phyloP scores from a whole-genome alignment of 1,284 basidiomycete species.

The Sanguinoderma infundibulare region DNA sequence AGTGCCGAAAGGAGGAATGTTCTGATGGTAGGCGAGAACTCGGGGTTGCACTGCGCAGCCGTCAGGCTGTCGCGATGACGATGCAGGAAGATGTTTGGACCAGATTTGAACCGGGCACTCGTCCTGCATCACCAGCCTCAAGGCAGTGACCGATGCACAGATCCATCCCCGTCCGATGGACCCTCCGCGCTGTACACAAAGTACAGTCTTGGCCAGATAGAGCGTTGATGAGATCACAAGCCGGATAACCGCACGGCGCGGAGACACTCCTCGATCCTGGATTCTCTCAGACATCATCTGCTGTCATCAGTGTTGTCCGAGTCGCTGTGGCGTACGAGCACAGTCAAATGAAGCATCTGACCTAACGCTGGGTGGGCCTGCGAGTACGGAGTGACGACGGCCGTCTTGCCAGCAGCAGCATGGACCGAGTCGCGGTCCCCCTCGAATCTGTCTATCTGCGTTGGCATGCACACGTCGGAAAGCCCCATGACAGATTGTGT shows the following conservation, averaged over 20 bases:
- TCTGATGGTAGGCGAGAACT: slow-evolving; percentile 15
- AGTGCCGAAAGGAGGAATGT: slow-evolving; percentile 17
- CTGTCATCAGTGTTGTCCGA: too few species aligned
- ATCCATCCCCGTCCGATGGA: not conserved
- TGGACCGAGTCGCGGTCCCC: too few species aligned
- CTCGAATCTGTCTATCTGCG: too few species aligned
- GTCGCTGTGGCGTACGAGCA: not conserved
- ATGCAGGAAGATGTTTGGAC: slow-evolving; percentile 8
- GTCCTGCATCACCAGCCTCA: not conserved
- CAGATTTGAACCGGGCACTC: too few species aligned
- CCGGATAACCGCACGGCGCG: slow-evolving; percentile 1
- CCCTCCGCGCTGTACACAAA: too few species aligned
- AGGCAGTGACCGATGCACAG: not conserved
- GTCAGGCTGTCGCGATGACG: slow-evolving; percentile 26
- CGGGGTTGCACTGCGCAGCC: slow-evolving; percentile 7
- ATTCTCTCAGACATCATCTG: not conserved
- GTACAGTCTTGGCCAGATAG: too few species aligned
- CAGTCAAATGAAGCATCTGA: not conserved
- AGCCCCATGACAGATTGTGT: too few species aligned
- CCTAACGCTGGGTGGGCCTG: not conserved
- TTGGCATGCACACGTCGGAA: too few species aligned
- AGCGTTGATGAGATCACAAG: slow-evolving; percentile 3
- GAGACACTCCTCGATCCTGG: not conserved
- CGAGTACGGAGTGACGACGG: not conserved
- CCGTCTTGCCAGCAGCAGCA: too few species aligned